Percentiles rank a stretch among this genome's conserved stretches.
phyloP scores from a whole-genome alignment of 208 protist species.

The Crithidia bombi region DNA sequence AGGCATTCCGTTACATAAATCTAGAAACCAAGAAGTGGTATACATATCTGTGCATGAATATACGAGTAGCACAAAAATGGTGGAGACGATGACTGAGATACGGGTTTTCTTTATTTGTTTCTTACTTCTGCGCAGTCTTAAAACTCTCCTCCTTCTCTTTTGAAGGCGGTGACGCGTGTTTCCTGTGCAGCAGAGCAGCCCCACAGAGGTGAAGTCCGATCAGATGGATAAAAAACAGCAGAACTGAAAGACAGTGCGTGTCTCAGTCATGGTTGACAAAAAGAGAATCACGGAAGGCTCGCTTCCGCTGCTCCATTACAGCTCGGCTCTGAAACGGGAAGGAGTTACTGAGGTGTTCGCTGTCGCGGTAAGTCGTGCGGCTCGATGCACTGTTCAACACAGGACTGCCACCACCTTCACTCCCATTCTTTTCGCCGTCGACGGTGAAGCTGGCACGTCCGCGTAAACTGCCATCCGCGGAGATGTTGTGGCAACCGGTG shows the following conservation, averaged over 20 bases:
- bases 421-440: neutral
- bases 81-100: too few relatives aligned
- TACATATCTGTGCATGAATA: too few relatives aligned
- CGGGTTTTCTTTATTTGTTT: too few relatives aligned
- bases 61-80: too few relatives aligned
- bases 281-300: constrained; percentile 6
- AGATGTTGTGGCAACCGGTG: neutral
- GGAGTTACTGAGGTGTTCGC: neutral
- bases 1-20: too few relatives aligned
- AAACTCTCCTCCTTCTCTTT: neutral
- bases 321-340: neutral
- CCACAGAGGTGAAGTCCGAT: too few relatives aligned
- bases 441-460: neutral
- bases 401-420: neutral
- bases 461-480: neutral
- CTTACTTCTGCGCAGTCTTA: too few relatives aligned
- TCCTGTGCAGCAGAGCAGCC: too few relatives aligned
- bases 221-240: too few relatives aligned
- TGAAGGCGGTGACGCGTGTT: too few relatives aligned
- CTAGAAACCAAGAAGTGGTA: too few relatives aligned
- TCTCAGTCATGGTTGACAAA: constrained; percentile 8
- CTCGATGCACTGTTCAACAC: neutral
- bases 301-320: constrained; percentile 5
- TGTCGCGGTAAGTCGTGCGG: neutral
- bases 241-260: too few relatives aligned